Evolutionary conservation across 768 basidiomycete species (phyloP).

Genomic region (Symmetrospora coprosmae): DNA sequence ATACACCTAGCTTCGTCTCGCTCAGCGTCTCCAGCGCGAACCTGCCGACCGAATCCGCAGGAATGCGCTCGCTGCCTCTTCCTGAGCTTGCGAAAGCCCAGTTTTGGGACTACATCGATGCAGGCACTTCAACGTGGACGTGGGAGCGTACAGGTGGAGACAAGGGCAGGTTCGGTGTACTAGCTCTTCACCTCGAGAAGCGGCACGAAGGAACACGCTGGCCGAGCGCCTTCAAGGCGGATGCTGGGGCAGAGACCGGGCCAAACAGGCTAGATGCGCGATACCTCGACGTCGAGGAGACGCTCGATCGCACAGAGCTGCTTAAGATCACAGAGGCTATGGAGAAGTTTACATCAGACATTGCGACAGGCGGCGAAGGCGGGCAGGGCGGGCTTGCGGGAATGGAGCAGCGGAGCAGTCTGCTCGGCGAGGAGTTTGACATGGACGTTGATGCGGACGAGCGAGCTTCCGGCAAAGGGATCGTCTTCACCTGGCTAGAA

Average conservation of each 20-base stretch:
- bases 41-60: conserved; percentile 24
- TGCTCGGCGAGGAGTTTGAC: conserved; percentile 78
- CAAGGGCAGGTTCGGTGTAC: conserved; percentile 46
- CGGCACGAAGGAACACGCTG: conserved; percentile 66
- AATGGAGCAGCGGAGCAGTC: conserved; percentile 52
- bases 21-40: conserved; percentile 41
- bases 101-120: conserved; percentile 66
- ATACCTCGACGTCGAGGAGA: conserved; percentile 51
- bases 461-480: conserved; percentile 51
- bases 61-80: conserved; percentile 29
- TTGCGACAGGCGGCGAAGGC: conserved; percentile 48
- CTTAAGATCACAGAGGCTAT: conserved; percentile 62
- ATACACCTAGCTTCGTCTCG: conserved; percentile 53
- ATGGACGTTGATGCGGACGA: conserved; percentile 56
- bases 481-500: conserved; percentile 54
- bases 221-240: conserved; percentile 59
- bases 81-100: conserved; percentile 21
- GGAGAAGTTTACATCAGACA: conserved; percentile 65
- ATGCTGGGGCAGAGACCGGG: conserved; percentile 24
- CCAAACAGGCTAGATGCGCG: conserved; percentile 36
- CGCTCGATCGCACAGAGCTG: conserved; percentile 69
- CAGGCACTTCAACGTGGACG: conserved; percentile 78
- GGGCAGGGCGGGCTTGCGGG: conserved; percentile 51
- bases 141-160: conserved; percentile 66
- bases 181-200: conserved; percentile 79